phyloP scores from a whole-genome alignment of 306 rosid species.

The Vigna trinervia region DNA sequence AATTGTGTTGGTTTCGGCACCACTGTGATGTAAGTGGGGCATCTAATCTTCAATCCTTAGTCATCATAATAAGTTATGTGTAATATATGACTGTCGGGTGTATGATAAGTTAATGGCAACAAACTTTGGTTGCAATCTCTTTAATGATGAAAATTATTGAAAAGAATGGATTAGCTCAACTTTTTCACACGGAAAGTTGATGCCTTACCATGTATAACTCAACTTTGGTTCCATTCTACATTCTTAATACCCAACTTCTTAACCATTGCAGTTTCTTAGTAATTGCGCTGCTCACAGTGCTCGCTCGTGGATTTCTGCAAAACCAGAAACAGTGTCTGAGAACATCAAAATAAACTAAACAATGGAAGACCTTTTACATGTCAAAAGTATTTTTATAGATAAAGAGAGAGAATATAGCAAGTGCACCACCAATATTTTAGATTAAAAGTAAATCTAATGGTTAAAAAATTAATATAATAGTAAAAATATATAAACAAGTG shows the following conservation, averaged over 20 bases:
- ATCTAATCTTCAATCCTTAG: slow-evolving; percentile 44
- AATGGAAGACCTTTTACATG: neutral
- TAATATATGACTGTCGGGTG: slow-evolving; percentile 46
- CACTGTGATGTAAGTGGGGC: slow-evolving; percentile 52
- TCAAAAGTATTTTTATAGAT: slow-evolving; percentile 2
- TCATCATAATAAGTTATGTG: slow-evolving; percentile 37
- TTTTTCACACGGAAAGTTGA: slow-evolving; percentile 38
- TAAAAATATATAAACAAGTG: neutral
- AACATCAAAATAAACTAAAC: neutral
- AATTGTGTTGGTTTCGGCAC: slow-evolving; percentile 47
- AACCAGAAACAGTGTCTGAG: slow-evolving; percentile 31
- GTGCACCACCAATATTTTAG: neutral
- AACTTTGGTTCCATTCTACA: slow-evolving; percentile 13
- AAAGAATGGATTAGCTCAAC: slow-evolving; percentile 43
- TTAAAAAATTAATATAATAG: neutral
- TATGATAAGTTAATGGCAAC: slow-evolving; percentile 48
- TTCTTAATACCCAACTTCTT: slow-evolving; percentile 18
- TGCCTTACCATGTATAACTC: slow-evolving; percentile 33
- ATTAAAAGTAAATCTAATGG: neutral
- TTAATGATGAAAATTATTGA: slow-evolving; percentile 42
- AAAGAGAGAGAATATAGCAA: neutral
- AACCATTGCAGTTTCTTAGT: neutral
- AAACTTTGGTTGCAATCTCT: slow-evolving; percentile 36
- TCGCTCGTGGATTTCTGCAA: slow-evolving; percentile 5
- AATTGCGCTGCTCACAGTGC: neutral